These are phyloP conservation scores for Epichloe coenophiala DNA, from an alignment of 2,329 filamentous ascomycete species.

Conservation along the genomic window DNA sequence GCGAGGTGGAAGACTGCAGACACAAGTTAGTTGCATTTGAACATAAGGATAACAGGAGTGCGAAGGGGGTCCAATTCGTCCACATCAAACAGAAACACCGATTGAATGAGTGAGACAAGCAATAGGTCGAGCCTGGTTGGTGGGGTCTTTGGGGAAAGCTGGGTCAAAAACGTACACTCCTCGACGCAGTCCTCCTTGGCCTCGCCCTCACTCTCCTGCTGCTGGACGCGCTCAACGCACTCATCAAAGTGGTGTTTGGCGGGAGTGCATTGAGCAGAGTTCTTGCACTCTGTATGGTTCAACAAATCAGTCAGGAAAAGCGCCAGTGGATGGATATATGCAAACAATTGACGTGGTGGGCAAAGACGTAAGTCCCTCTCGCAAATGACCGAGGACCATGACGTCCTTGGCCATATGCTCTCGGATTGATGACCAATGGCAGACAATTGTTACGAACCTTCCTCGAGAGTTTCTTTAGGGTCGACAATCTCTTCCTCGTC, in stretches of 20 bases:
- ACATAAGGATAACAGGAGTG: neutral
- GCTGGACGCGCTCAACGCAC: conserved; percentile 79
- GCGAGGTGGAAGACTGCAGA: conserved; percentile 86
- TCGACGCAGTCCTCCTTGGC: conserved; percentile 93
- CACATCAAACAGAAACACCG: conserved; percentile 4
- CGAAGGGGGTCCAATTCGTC: neutral
- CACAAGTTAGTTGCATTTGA: neutral
- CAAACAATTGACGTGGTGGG: neutral
- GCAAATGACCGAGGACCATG: conserved; percentile 2
- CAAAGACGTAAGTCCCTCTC: neutral
- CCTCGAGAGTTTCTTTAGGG: conserved; percentile 76
- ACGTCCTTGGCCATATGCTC: neutral
- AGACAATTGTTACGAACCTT: conserved; percentile 54
- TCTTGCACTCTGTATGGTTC: conserved; percentile 61
- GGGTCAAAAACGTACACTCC: conserved; percentile 66
- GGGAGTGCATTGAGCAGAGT: conserved; percentile 71
- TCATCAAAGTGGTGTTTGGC: conserved; percentile 98
- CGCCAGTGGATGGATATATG: neutral
- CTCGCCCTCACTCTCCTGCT: conserved; percentile 52
- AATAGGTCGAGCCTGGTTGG: neutral
- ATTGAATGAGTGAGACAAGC: neutral
- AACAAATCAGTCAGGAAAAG: conserved; percentile 10
- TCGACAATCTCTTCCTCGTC: conserved; percentile 79
- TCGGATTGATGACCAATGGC: neutral
- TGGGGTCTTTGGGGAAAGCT: neutral